A percentile compares a stretch with the other conserved stretches of the same genome.
Evolutionary conservation across 495 filamentous ascomycete species (phyloP).

Genomic region (Podospora pseudocomata): DNA sequence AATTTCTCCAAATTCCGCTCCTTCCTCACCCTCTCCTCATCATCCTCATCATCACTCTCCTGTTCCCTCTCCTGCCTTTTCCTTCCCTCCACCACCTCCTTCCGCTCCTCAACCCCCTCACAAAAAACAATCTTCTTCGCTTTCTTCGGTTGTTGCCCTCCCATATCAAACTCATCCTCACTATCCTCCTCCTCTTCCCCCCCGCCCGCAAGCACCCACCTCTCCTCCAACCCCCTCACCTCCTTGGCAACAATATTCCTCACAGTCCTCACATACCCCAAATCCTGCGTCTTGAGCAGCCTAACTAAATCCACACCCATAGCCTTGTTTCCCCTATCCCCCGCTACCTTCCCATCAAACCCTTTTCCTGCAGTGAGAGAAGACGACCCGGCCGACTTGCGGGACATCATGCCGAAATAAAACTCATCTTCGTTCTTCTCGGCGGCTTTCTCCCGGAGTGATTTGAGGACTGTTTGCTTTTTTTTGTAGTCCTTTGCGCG

Average conservation of each 20-base stretch:
- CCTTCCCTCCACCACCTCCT: constrained; percentile 32
- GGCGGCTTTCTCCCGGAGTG: constrained; percentile 73
- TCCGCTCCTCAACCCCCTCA: constrained; percentile 35
- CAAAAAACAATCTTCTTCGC: constrained; percentile 47
- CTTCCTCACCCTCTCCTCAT: constrained; percentile 46
- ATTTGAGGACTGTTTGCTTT: constrained; percentile 77
- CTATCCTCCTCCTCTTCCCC: constrained; percentile 27
- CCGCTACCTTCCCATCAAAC: constrained; percentile 52
- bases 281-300: constrained; percentile 93
- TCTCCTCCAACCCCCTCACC: constrained; percentile 41
- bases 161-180: constrained; percentile 15
- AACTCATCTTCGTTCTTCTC: constrained; percentile 97
- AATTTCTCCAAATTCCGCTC: constrained; percentile 43
- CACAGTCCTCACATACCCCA: constrained; percentile 73
- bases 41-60: constrained; percentile 43
- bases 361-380: constrained; percentile 36
- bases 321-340: constrained; percentile 59
- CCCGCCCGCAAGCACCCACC: constrained; percentile 39
- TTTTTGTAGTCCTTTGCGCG: constrained; percentile 82
- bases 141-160: constrained; percentile 11
- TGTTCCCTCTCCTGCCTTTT: constrained; percentile 46
- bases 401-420: constrained; percentile 82
- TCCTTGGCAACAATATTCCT: constrained; percentile 50
- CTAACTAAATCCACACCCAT: constrained; percentile 69
- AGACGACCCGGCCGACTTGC: constrained; percentile 34